These are phyloP conservation scores for Leptodontidium sp. DNA, from an alignment of 2,329 filamentous ascomycete genomes.

Conservation along the genomic window DNA sequence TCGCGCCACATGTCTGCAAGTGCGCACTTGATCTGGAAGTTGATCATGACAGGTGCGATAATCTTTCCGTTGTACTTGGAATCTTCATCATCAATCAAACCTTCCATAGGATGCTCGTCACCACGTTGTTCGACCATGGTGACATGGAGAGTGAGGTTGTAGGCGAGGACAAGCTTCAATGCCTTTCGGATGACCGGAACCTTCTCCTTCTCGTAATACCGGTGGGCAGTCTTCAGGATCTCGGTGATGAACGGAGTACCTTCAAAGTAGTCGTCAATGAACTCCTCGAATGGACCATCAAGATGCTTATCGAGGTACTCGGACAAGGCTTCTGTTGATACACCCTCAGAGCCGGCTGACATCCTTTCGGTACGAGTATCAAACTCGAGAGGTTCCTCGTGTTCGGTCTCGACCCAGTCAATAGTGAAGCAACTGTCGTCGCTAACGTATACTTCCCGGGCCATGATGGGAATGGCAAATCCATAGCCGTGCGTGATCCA, in stretches of 20 bases:
- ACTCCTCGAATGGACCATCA: conserved; percentile 88
- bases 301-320: conserved; percentile 97
- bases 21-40: conserved; percentile 98
- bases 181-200: conserved; percentile 92
- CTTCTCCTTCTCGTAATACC: conserved; percentile 89
- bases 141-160: conserved; percentile 94
- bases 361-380: conserved; percentile 88
- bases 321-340: conserved; percentile 80
- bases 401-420: conserved; percentile 88
- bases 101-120: conserved; percentile 78
- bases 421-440: conserved; percentile 93
- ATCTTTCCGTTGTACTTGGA: conserved; percentile 92
- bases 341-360: conserved; percentile 87
- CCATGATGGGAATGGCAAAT: conserved; percentile 90
- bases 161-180: conserved; percentile 91
- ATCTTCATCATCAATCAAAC: conserved; percentile 84
- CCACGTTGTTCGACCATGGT: conserved; percentile 92
- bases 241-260: conserved; percentile 95
- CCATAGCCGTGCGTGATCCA: conserved; percentile 98
- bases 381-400: conserved; percentile 80
- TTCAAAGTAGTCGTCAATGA: conserved; percentile 95
- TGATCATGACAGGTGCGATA: conserved; percentile 97
- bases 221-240: conserved; percentile 94
- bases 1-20: conserved; percentile 99
- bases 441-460: conserved; percentile 90